phyloP scores from a whole-genome alignment of 371 early-diverging fungal species.

The Rhizomucor miehei region DNA sequence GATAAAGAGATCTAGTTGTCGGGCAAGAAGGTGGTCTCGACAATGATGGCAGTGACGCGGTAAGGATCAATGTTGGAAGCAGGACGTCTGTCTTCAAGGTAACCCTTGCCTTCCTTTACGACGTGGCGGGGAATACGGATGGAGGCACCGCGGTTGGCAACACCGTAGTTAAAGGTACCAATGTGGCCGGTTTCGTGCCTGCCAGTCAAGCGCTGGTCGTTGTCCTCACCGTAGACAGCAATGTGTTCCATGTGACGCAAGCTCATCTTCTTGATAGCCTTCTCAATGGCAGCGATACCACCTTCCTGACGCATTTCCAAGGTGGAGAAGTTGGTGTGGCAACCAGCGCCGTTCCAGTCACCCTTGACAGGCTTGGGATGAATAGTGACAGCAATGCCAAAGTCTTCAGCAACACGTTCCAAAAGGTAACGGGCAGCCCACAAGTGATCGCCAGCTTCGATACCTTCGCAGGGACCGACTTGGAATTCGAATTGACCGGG shows the following conservation, averaged over 20 bases:
- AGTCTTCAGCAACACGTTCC: constrained; percentile 55
- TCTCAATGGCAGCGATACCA: constrained; percentile 48
- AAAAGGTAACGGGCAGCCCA: constrained; percentile 52
- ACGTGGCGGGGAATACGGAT: constrained; percentile 56
- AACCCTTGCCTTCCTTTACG: constrained; percentile 48
- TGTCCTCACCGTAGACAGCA: constrained; percentile 56
- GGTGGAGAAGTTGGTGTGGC: constrained; percentile 51
- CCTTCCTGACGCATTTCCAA: constrained; percentile 45
- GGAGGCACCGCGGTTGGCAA: constrained; percentile 54
- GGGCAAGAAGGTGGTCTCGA: constrained; percentile 31
- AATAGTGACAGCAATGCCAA: constrained; percentile 49
- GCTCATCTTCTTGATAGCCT: constrained; percentile 48
- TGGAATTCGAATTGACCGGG: constrained; percentile 55
- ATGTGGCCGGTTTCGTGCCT: constrained; percentile 54
- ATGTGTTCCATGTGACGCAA: constrained; percentile 46
- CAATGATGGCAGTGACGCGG: constrained; percentile 48
- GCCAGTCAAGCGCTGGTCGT: constrained; percentile 53
- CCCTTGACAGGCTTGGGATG: constrained; percentile 56
- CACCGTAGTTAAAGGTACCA: constrained; percentile 45
- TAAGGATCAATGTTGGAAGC: constrained; percentile 59
- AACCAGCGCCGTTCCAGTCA: constrained; percentile 56
- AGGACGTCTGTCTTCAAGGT: constrained; percentile 50
- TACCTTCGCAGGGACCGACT: constrained; percentile 54
- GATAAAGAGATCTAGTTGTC: constrained; percentile 17
- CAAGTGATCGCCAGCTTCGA: constrained; percentile 44